Conservation (phyloP, 129 eudicot species). For the Centaurea solstitialis region DNA sequence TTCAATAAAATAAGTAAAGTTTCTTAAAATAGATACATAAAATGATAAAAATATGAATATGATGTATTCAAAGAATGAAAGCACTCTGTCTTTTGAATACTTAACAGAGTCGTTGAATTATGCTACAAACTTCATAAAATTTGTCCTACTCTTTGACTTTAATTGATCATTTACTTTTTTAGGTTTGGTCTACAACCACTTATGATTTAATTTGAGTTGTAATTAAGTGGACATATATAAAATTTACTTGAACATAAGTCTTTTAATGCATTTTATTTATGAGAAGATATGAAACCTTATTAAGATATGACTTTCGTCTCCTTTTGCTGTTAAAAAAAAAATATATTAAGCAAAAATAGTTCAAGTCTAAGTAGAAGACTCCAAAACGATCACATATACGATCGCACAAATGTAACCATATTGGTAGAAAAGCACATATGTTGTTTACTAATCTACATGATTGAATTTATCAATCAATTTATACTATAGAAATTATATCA, state of each 20-base stretch:
- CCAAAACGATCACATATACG: neutral
- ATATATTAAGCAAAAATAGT: neutral
- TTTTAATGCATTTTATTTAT: neutral
- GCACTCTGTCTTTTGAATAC: slow-evolving; percentile 5
- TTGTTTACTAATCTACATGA: neutral
- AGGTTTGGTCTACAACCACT: slow-evolving; percentile 25
- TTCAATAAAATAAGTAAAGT: too few species aligned
- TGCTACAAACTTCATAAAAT: slow-evolving; percentile 1
- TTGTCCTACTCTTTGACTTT: slow-evolving; percentile 26
- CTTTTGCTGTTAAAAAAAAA: too few species aligned
- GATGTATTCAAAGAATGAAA: slow-evolving; percentile 13
- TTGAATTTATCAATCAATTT: neutral
- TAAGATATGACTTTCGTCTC: too few species aligned
- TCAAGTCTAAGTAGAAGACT: neutral
- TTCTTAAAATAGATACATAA: neutral
- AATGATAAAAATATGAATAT: neutral
- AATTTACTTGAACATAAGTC: neutral
- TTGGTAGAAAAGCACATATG: neutral
- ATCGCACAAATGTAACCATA: neutral
- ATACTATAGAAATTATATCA: neutral
- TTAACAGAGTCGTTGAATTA: slow-evolving; percentile 19
- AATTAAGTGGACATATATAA: neutral
- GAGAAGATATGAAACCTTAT: too few species aligned
- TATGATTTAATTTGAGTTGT: neutral
- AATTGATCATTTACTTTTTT: neutral